Base-by-base conservation (phyloP, 1,139 yeast species). In the Geotrichum australiense region DNA sequence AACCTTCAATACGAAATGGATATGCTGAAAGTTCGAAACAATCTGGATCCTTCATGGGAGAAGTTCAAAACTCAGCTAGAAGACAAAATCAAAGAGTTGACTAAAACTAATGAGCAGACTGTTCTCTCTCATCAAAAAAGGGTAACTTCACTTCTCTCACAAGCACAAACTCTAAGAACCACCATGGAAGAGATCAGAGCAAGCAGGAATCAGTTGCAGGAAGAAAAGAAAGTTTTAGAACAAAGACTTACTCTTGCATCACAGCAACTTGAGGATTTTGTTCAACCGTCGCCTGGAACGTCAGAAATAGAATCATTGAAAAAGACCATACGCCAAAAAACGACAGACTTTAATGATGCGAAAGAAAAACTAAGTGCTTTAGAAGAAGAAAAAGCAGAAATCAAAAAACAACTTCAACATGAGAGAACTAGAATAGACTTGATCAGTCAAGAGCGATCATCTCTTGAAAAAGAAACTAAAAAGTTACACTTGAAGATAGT, bases 1-100 rank as follows among this genome's bases (percentile, higher is more conserved):
- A 74, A 74, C 37, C 61, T 79, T 28, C 75, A 74, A 37, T 71
- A 78, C 50, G 82, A 80, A 47, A 63, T 77, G 41, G 87, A 82
- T 48, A 45, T 55, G 36, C 53, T 49, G 8, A 42, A 43, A 28
- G 43, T 47, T 14, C 25, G 39, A 21, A 23, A 26, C n/a, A 35
- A 27, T 20, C 15, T 35, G 11, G 51, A 47, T 31, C 48, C 49
- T 8, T 46, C 54, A 5, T 61, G 77, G 47, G 59, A 62, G 29
- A 62, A 66, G 20, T 74, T 70, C 44, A 70, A 70, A 42, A 62
- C 68, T 5, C 70, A 73, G 14, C 64, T 75, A 29, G 79, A 77
- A 41, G 64, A 68, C 25, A 79, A 78, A 46, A 67, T 74, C 38
- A 69, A 66, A 20, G 74, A 73, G 24, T 58, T 76, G 38, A 54